phyloP scores from a whole-genome alignment of 345 rosid species.

The Diplotaxis tenuifolia region DNA sequence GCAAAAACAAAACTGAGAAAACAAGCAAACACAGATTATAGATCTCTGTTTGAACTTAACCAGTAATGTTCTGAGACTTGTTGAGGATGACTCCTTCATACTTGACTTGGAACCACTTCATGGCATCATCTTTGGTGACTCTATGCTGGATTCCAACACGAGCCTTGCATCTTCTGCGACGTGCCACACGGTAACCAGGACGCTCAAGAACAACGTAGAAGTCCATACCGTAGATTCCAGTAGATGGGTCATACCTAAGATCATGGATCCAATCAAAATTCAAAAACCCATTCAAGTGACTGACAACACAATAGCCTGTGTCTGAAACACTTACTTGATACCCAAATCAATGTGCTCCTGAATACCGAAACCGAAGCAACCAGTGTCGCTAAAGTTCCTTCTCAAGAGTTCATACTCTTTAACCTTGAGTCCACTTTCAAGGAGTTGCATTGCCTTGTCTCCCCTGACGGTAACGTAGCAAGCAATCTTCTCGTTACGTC shows the following conservation, averaged over 20 bases:
- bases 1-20: conserved; percentile 26
- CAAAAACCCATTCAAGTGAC: background rate
- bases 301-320: no score
- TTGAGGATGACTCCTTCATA: conserved; percentile 66
- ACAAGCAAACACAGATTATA: background rate
- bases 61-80: conserved; percentile 45
- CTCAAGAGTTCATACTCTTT: conserved; percentile 90
- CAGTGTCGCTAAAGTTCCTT: conserved; percentile 93
- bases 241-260: conserved; percentile 56
- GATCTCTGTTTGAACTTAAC: background rate
- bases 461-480: conserved; percentile 96
- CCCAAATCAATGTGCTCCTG: conserved; percentile 98
- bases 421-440: conserved; percentile 89
- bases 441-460: conserved; percentile 93
- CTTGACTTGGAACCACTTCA: conserved; percentile 67
- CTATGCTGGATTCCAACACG: conserved; percentile 63
- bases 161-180: conserved; percentile 58
- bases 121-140: conserved; percentile 59
- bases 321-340: conserved; percentile 85
- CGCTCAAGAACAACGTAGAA: conserved; percentile 62
- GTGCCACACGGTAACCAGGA: conserved; percentile 59
- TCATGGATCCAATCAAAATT: background rate
- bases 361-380: conserved; percentile 94
- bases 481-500: conserved; percentile 96
- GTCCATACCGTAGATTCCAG: conserved; percentile 63